Conservation (phyloP, 108 stramenopile genomes). For the Chaetoceros tenuissimus region DNA sequence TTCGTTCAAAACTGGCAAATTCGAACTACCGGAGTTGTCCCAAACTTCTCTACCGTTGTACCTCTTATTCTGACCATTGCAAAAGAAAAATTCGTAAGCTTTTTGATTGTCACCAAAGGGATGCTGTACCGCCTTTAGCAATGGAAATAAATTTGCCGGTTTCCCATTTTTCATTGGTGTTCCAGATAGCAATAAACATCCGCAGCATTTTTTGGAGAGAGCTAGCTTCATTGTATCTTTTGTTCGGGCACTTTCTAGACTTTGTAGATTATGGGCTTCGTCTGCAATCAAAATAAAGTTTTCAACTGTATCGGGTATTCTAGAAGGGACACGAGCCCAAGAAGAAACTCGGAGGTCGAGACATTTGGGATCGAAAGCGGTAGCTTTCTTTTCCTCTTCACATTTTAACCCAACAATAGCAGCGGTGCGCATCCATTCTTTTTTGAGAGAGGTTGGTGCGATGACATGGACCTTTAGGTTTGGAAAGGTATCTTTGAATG, state of each 20-base stretch:
- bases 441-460: conserved; percentile 54
- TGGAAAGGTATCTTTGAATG: conserved; percentile 47
- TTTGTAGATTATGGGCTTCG: conserved; percentile 79
- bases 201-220: conserved; percentile 36
- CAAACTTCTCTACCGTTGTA: conserved; percentile 38
- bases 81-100: conserved; percentile 66
- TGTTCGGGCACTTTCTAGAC: conserved; percentile 48
- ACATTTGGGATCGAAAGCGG: background rate
- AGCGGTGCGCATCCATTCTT: conserved; percentile 70
- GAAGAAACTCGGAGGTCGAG: conserved; percentile 34
- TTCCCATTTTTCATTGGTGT: conserved; percentile 92
- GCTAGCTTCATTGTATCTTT: conserved; percentile 49
- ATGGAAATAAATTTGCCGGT: conserved; percentile 72
- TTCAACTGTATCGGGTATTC: conserved; percentile 17
- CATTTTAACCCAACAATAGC: conserved; percentile 43
- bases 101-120: conserved; percentile 71
- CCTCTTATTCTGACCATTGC: conserved; percentile 41
- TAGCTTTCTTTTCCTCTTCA: conserved; percentile 18
- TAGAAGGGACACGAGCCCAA: conserved; percentile 50
- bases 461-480: conserved; percentile 48
- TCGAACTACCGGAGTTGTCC: conserved; percentile 46
- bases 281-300: conserved; percentile 58
- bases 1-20: conserved; percentile 33
- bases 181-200: conserved; percentile 67
- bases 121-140: conserved; percentile 64